Base-by-base conservation (phyloP, 2,329 filamentous ascomycete species). In the Davidsoniella virescens region DNA sequence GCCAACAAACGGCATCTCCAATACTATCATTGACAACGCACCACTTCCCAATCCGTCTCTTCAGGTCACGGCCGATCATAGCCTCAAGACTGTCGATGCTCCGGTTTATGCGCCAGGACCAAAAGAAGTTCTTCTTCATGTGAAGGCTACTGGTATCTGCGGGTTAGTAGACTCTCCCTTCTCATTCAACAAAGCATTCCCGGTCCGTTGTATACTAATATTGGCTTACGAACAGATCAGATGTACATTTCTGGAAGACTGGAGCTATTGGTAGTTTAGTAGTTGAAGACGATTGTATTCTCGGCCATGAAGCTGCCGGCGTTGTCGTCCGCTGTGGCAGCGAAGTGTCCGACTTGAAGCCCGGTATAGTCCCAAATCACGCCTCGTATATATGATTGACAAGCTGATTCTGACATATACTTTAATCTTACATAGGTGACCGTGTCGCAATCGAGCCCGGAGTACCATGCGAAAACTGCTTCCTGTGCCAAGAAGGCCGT, bases 201-300 rank as follows among this genome's bases (percentile, higher is more conserved):
- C 20, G 10, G 10, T 9, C 7, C 26, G 4, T 9, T 33, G 5
- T 3, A 33, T 8, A 33, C 5, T 12, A 33, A 33, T 10, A 3
- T 12, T 12, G 10, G 26, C 10, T 33, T 33, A 9, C 26, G 20
- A 20, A 8, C 26, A 33, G 26, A 33, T 82, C 78, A 1, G 79
- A 83, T 57, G 72, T 83, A 55, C 79, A 84, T 59, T 79, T 82
- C 56, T 83, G 79, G 79, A 77, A 78, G 57, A 65, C 68, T 0
- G 80, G 80, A 20, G 64, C 70, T 10, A 83, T 84, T 57, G 80
- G 80, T 2, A 68, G 71, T 2, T 67, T 83, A 2, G 69, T 76
- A 1, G 72, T 84, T 10, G 70, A 78, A 52, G 72, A 73, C 17
- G 75, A 81, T 55, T 79, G 76, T 57, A 78, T 81, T 48, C 68